Evolutionary conservation across 2,329 filamentous ascomycete species (phyloP).

Genomic region (Aspergillus aculeatus): DNA sequence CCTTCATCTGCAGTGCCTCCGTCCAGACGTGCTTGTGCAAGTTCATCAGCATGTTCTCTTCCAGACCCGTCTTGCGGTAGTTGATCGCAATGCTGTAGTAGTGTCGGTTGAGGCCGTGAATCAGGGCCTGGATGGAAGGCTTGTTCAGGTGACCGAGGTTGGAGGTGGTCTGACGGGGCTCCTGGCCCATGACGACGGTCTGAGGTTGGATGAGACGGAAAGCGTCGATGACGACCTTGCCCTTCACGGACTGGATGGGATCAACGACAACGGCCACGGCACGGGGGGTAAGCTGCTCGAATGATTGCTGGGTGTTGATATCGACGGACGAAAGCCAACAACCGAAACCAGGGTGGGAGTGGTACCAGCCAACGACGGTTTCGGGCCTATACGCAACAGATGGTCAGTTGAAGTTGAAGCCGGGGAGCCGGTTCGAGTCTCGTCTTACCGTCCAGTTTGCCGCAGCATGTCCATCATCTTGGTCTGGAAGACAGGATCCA

Average conservation of each 20-base stretch:
- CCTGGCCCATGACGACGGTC: slow-evolving; percentile 95
- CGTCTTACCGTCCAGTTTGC: slow-evolving; percentile 83
- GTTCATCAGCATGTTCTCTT: slow-evolving; percentile 99
- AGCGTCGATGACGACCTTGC: slow-evolving; percentile 98
- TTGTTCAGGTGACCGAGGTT: slow-evolving; percentile 98
- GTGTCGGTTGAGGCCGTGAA: slow-evolving; percentile 95
- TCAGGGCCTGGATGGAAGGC: slow-evolving; percentile 98
- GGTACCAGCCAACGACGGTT: slow-evolving; percentile 98
- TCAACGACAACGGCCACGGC: slow-evolving; percentile 98
- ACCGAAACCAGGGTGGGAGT: slow-evolving; percentile 97
- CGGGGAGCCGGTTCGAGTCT: not conserved
- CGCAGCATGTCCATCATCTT: slow-evolving; percentile 99
- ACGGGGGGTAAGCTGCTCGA: slow-evolving; percentile 94
- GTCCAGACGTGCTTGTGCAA: slow-evolving; percentile 99
- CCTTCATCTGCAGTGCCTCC: slow-evolving; percentile 93
- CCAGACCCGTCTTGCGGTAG: slow-evolving; percentile 93
- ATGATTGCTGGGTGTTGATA: slow-evolving; percentile 99
- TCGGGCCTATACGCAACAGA: slow-evolving; percentile 65
- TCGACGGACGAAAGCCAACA: slow-evolving; percentile 99
- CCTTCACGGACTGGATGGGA: slow-evolving; percentile 98
- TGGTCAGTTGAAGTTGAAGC: slow-evolving; percentile 11
- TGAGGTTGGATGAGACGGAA: slow-evolving; percentile 99
- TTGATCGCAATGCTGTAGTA: slow-evolving; percentile 99
- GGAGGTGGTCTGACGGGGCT: slow-evolving; percentile 94
- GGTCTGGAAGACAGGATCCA: slow-evolving; percentile 97